Conservation (phyloP, 2,329 filamentous ascomycete genomes). For the Orbilia quercus region DNA sequence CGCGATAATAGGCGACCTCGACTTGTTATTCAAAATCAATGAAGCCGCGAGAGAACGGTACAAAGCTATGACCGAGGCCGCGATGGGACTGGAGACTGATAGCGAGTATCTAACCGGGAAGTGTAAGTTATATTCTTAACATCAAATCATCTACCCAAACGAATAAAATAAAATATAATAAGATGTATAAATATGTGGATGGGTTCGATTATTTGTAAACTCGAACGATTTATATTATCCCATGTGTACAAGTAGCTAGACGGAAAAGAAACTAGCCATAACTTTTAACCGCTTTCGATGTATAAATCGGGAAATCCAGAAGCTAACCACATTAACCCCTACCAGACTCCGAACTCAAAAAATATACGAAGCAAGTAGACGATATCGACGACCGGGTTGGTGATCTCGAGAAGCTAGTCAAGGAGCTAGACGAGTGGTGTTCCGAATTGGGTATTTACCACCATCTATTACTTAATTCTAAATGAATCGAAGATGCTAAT, state of each 20-base stretch:
- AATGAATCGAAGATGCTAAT: background rate
- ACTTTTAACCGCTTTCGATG: too few relatives aligned
- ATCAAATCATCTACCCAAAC: background rate
- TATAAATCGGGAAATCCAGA: conserved; percentile 8
- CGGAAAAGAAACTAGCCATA: too few relatives aligned
- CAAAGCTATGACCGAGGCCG: conserved; percentile 59
- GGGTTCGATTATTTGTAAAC: too few relatives aligned
- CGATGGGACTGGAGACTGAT: conserved; percentile 59
- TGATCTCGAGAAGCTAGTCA: conserved; percentile 59
- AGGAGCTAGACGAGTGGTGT: conserved; percentile 60
- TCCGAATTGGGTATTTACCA: conserved; percentile 58
- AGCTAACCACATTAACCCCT: background rate
- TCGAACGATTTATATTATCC: too few relatives aligned
- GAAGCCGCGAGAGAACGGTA: conserved; percentile 58
- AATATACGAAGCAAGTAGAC: conserved; percentile 60
- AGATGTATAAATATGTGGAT: too few relatives aligned
- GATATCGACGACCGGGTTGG: conserved; percentile 59
- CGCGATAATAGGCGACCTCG: conserved; percentile 59
- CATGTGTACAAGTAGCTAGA: too few relatives aligned
- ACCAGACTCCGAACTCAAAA: conserved; percentile 59
- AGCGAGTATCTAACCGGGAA: conserved; percentile 58
- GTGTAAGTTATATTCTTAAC: conserved; percentile 48
- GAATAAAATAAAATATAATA: too few relatives aligned
- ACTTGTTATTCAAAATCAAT: conserved; percentile 59
- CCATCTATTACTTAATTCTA: background rate